Percentiles rank a stretch among this genome's conserved stretches.
These are phyloP conservation scores for Podospora bellae-mahoneyi DNA, from an alignment of 495 filamentous ascomycete genomes.

Conservation along the genomic window DNA sequence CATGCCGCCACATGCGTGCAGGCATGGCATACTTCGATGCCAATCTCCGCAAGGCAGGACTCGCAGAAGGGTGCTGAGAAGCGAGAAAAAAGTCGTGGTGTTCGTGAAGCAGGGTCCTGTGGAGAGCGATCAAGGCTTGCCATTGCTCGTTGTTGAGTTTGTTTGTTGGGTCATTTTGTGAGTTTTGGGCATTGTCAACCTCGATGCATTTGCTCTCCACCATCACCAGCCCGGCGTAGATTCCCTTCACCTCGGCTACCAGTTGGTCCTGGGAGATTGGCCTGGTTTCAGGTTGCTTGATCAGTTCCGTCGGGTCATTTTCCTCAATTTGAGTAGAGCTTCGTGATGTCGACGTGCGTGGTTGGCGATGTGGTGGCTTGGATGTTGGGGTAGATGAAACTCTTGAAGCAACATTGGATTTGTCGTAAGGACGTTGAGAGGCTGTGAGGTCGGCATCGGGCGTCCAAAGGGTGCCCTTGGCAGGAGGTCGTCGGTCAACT, in stretches of 20 bases:
- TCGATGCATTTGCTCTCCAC: slow-evolving; percentile 78
- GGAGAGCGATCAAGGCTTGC: slow-evolving; percentile 69
- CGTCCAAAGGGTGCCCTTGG: slow-evolving; percentile 37
- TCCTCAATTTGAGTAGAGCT: slow-evolving; percentile 3
- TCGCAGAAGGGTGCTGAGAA: slow-evolving; percentile 71
- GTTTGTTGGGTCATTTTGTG: slow-evolving; percentile 35
- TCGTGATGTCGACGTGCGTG: slow-evolving; percentile 2
- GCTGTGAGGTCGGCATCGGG: slow-evolving; percentile 29
- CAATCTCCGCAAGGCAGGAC: slow-evolving; percentile 51
- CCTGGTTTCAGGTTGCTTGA: slow-evolving; percentile 58
- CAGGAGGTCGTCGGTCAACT: slow-evolving; percentile 28
- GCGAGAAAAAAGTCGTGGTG: slow-evolving; percentile 78
- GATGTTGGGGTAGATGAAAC: slow-evolving; percentile 13
- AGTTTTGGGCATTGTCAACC: slow-evolving; percentile 59
- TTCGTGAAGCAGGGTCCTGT: slow-evolving; percentile 67
- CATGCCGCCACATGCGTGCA: slow-evolving; percentile 67
- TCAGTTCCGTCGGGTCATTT: slow-evolving; percentile 31
- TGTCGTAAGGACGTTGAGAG: slow-evolving; percentile 24
- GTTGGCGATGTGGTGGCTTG: slow-evolving; percentile 16
- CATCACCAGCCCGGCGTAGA: slow-evolving; percentile 74
- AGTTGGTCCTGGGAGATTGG: slow-evolving; percentile 75
- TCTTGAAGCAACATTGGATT: slow-evolving; percentile 28
- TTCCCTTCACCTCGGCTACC: slow-evolving; percentile 65
- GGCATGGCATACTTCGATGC: slow-evolving; percentile 76
- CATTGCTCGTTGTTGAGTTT: slow-evolving; percentile 61